Base-by-base conservation (phyloP, 305 asterid genomes). In the Caryopteris hybrid region DNA sequence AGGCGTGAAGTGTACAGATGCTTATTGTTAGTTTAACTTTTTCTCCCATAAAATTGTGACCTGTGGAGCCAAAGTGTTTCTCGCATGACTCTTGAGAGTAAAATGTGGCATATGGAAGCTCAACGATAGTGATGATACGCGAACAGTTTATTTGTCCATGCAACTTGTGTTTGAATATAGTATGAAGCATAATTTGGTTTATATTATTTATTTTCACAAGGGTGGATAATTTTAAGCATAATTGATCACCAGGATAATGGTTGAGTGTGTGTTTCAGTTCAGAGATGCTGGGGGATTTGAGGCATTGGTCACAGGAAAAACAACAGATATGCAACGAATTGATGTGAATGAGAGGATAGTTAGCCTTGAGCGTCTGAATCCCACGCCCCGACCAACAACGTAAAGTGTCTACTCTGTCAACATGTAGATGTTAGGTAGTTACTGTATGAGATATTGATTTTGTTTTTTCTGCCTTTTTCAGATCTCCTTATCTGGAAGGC, bases 311-410 rank as follows among this genome's bases (percentile, higher is more conserved):
- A 77, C 87, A 12, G 95, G 98, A 55, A 87, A 70, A 81, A 72
- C 81, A 38, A 85, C 96, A 27, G 85, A 84, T 58, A 51, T 83
- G 70, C 95, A 91, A 58, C 78, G 86, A 25, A 87, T 91, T 61
- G 95, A 89, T 73, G 95, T 91, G 70, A 86, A 89, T 70, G 96
- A 89, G 81, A 83, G 94, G 80, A 94, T 94, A 66, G 92, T 91
- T 62, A 71, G 85, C 82, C 97, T 83, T 14, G 87, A 83, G 80
- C 61, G 83, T 51, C 74, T 83, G 66, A 83, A 77, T 73, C 87
- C 87, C 2, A 74, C 83, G 4, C 81, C 87, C 21, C 71, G 80
- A 66, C 99, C 98, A 59, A 86, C 99, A 80, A 94, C 96, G 98
- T 94, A 85, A 71, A 80, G 80, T 83, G 74, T 80, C 72, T 39